phyloP scores from a whole-genome alignment of 345 rosid species.

The Geranium brycei region DNA sequence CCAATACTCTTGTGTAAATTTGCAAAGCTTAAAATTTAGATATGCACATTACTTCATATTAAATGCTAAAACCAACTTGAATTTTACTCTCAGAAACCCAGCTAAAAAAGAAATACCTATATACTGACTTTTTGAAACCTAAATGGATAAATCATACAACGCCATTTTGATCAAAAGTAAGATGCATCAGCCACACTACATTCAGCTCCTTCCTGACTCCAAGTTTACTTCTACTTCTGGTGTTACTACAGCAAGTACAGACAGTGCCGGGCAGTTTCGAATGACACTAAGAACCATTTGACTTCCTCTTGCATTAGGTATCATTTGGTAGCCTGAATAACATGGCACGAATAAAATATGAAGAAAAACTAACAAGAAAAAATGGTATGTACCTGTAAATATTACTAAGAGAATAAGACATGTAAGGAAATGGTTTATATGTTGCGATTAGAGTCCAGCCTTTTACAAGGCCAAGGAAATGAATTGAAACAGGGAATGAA shows the following conservation, averaged over 20 bases:
- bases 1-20: too few species aligned
- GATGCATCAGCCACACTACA: not conserved
- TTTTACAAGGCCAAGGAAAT: too few species aligned
- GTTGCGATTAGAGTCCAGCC: too few species aligned
- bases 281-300: constrained; percentile 19
- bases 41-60: not conserved
- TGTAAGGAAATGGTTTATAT: too few species aligned
- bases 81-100: too few species aligned
- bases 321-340: constrained; percentile 48
- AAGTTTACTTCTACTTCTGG: too few species aligned
- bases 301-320: constrained; percentile 30
- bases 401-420: too few species aligned
- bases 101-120: not conserved
- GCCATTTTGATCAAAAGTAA: not conserved
- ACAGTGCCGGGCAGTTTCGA: constrained; percentile 4
- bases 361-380: too few species aligned
- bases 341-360: too few species aligned
- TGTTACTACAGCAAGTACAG: constrained; percentile 8
- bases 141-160: not conserved
- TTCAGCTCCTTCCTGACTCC: constrained; percentile 4
- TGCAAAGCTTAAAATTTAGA: not conserved
- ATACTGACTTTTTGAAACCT: not conserved
- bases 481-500: too few species aligned
- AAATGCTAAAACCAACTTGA: too few species aligned
- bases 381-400: too few species aligned